These are phyloP conservation scores for Backusella parvicylindrica DNA, from an alignment of 192 early-diverging fungal species.

Conservation along the genomic window DNA sequence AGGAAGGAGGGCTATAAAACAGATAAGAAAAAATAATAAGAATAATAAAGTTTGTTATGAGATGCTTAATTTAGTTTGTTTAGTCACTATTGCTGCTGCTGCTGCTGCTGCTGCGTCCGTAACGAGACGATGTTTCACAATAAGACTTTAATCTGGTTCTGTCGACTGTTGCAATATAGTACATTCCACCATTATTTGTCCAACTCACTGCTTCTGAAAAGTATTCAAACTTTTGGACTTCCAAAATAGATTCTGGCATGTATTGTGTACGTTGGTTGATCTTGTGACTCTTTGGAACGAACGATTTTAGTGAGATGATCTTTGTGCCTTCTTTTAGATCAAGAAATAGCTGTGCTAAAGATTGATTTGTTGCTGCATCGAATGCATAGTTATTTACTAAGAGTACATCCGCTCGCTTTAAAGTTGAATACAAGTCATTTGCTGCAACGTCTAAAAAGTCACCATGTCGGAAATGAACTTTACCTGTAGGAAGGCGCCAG, in stretches of 20 bases:
- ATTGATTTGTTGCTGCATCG: slow-evolving; percentile 79
- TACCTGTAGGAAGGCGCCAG: slow-evolving; percentile 57
- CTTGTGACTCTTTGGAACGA: slow-evolving; percentile 76
- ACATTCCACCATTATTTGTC: slow-evolving; percentile 76
- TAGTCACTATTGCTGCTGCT: not conserved
- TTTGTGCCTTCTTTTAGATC: slow-evolving; percentile 86
- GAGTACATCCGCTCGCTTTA: slow-evolving; percentile 84
- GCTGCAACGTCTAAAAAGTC: slow-evolving; percentile 78
- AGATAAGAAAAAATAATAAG: not conserved
- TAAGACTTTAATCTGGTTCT: slow-evolving; percentile 50
- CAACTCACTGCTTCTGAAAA: slow-evolving; percentile 73
- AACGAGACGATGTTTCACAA: slow-evolving; percentile 14
- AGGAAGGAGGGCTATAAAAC: not conserved
- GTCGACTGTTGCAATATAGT: slow-evolving; percentile 79
- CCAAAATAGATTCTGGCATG: slow-evolving; percentile 67
- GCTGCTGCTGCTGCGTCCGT: not conserved
- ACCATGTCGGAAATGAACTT: slow-evolving; percentile 70
- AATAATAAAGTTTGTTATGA: not conserved
- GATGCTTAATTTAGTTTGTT: not conserved
- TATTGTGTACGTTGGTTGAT: slow-evolving; percentile 69
- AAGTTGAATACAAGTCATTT: slow-evolving; percentile 55
- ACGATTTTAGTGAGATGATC: slow-evolving; percentile 81
- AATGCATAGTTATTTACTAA: slow-evolving; percentile 98
- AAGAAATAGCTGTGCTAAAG: slow-evolving; percentile 79
- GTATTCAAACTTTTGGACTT: slow-evolving; percentile 62